Conservation (phyloP, 768 basidiomycete species). For the Lentinula raphanica region DNA sequence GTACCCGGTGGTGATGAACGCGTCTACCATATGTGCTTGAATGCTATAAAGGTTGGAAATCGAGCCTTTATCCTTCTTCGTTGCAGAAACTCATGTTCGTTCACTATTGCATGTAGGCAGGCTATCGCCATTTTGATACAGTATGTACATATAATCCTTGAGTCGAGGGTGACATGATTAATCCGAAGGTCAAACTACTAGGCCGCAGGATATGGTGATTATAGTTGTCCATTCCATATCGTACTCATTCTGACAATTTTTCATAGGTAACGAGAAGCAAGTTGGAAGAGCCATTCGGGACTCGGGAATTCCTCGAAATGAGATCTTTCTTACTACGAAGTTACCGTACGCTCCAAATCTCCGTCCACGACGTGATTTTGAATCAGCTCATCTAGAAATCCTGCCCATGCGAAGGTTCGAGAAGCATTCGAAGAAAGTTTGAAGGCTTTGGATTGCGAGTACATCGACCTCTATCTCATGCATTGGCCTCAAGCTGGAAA, state of each 20-base stretch:
- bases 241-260: neutral
- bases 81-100: no score
- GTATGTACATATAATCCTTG: neutral
- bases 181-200: neutral
- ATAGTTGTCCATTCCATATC: neutral
- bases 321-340: slow-evolving; percentile 50
- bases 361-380: neutral
- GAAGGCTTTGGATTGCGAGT: slow-evolving; percentile 16
- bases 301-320: slow-evolving; percentile 37
- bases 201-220: slow-evolving; percentile 7
- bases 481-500: slow-evolving; percentile 22
- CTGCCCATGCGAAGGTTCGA: neutral
- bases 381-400: neutral
- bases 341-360: slow-evolving; percentile 25
- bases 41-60: slow-evolving; percentile 26
- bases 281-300: slow-evolving; percentile 43
- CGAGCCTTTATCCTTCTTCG: no score
- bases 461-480: slow-evolving; percentile 35
- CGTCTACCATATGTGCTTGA: slow-evolving; percentile 30
- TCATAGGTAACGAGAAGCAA: slow-evolving; percentile 32
- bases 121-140: slow-evolving; percentile 11
- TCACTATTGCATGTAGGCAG: neutral
- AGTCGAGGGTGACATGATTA: neutral
- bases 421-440: slow-evolving; percentile 2
- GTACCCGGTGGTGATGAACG: slow-evolving; percentile 30